A percentile compares a stretch with the other conserved stretches of the same genome.
phyloP scores from a whole-genome alignment of 345 rosid genomes.

The Aquilaria sinensis region DNA sequence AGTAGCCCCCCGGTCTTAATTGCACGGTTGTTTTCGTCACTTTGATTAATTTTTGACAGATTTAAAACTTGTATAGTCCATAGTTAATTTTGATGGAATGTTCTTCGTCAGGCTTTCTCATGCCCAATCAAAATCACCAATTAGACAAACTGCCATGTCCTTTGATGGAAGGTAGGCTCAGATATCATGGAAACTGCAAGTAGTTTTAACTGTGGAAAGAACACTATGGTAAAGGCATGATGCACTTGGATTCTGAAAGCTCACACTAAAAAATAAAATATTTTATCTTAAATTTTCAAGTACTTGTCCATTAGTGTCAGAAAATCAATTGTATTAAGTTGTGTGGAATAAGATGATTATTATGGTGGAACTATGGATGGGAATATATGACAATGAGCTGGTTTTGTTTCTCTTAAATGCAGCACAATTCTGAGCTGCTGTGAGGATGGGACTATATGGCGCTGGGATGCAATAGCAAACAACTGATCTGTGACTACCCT shows the following conservation, averaged over 20 bases:
- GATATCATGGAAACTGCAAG: neutral
- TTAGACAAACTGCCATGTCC: conserved; percentile 96
- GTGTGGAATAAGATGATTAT: neutral
- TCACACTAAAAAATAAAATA: too few relatives aligned
- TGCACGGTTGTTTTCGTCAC: conserved; percentile 42
- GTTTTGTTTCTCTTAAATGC: conserved; percentile 19
- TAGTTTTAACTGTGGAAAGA: neutral
- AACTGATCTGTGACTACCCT: neutral
- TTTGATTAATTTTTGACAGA: neutral
- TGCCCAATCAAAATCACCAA: conserved; percentile 66
- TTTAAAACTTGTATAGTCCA: neutral
- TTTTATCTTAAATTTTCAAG: conserved; percentile 2
- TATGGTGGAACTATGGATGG: too few relatives aligned
- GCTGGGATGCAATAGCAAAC: conserved; percentile 66
- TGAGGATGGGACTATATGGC: conserved; percentile 95
- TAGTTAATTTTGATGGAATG: conserved; percentile 5
- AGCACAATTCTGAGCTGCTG: conserved; percentile 93
- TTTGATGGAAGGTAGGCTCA: conserved; percentile 66
- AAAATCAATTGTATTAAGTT: too few relatives aligned
- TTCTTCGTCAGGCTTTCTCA: conserved; percentile 55
- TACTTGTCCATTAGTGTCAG: neutral
- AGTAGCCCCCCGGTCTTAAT: conserved; percentile 93
- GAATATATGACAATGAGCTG: neutral
- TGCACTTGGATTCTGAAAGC: too few relatives aligned
- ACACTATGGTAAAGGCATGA: too few relatives aligned